A percentile compares a stretch with the other conserved stretches of the same genome.
phyloP scores from a whole-genome alignment of 2,329 filamentous ascomycete genomes.

The Fusarium globosum region DNA sequence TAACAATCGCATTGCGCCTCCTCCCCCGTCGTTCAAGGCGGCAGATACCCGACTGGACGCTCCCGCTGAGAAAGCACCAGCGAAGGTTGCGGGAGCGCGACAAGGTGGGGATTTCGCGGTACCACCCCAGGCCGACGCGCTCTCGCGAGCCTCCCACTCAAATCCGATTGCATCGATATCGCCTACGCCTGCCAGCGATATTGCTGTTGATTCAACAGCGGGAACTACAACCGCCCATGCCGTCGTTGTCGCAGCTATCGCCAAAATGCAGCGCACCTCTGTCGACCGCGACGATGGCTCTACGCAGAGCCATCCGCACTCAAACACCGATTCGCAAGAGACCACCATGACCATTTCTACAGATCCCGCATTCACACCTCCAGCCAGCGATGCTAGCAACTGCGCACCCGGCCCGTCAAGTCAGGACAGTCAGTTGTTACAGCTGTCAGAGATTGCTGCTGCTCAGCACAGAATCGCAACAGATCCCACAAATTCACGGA shows the following conservation, averaged over 20 bases:
- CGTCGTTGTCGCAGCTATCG: slow-evolving; percentile 14
- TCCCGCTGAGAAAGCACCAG: slow-evolving; percentile 18
- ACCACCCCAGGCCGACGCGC: slow-evolving; percentile 39
- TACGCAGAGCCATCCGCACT: slow-evolving; percentile 41
- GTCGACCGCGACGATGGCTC: slow-evolving; percentile 42
- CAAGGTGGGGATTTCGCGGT: slow-evolving; percentile 44
- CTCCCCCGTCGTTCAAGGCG: slow-evolving; percentile 29
- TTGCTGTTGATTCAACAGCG: slow-evolving; percentile 24
- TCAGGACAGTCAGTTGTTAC: slow-evolving; percentile 66
- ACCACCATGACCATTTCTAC: slow-evolving; percentile 41
- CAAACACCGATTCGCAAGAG: slow-evolving; percentile 41
- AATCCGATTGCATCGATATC: slow-evolving; percentile 36
- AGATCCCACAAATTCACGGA: slow-evolving; percentile 60
- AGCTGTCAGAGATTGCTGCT: slow-evolving; percentile 69
- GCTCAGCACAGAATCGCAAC: slow-evolving; percentile 61
- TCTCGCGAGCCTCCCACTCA: slow-evolving; percentile 40
- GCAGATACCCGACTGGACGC: slow-evolving; percentile 22
- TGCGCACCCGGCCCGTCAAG: slow-evolving; percentile 49
- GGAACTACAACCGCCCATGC: slow-evolving; percentile 28
- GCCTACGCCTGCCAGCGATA: slow-evolving; percentile 6
- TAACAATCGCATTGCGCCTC: slow-evolving; percentile 34
- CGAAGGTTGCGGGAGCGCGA: slow-evolving; percentile 34
- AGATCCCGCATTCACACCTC: slow-evolving; percentile 42
- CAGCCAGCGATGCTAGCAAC: slow-evolving; percentile 40
- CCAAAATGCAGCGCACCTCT: slow-evolving; percentile 32